A percentile compares a stretch with the other conserved stretches of the same genome.
phyloP scores from a whole-genome alignment of 2,329 filamentous ascomycete species.

The Verticillium longisporum region DNA sequence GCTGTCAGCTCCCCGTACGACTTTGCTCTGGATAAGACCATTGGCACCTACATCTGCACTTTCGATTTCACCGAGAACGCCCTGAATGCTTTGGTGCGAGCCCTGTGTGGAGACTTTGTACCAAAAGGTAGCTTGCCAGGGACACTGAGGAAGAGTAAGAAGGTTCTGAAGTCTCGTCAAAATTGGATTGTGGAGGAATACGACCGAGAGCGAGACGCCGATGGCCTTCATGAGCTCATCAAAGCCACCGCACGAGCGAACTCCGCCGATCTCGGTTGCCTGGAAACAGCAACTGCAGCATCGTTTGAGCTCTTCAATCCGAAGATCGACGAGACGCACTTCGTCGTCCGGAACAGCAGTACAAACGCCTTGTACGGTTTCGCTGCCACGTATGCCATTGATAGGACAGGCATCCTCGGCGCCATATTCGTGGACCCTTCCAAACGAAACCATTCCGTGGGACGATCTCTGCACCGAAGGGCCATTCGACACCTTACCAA shows the following conservation, averaged over 20 bases:
- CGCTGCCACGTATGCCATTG: conserved; percentile 79
- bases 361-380: conserved; percentile 89
- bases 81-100: conserved; percentile 74
- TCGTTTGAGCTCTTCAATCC: conserved; percentile 70
- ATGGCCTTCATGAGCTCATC: conserved; percentile 69
- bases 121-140: conserved; percentile 58
- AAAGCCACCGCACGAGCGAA: conserved; percentile 61
- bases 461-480: conserved; percentile 79
- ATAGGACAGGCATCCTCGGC: conserved; percentile 67
- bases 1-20: conserved; percentile 95
- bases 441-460: conserved; percentile 83
- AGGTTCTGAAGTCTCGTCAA: conserved; percentile 80
- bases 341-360: conserved; percentile 89
- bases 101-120: conserved; percentile 69
- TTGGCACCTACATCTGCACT: conserved; percentile 89
- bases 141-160: conserved; percentile 80
- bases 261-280: conserved; percentile 60
- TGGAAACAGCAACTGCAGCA: conserved; percentile 61
- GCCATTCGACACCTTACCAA: conserved; percentile 70
- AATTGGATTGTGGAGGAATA: conserved; percentile 93
- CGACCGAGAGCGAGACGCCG: conserved; percentile 68
- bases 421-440: conserved; percentile 84
- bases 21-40: conserved; percentile 85
- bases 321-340: conserved; percentile 74
- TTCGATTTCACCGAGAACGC: conserved; percentile 96